A percentile compares a stretch with the other conserved stretches of the same genome.
phyloP scores from a whole-genome alignment of 805 yeast genomes.

The Yarrowia sp. region DNA sequence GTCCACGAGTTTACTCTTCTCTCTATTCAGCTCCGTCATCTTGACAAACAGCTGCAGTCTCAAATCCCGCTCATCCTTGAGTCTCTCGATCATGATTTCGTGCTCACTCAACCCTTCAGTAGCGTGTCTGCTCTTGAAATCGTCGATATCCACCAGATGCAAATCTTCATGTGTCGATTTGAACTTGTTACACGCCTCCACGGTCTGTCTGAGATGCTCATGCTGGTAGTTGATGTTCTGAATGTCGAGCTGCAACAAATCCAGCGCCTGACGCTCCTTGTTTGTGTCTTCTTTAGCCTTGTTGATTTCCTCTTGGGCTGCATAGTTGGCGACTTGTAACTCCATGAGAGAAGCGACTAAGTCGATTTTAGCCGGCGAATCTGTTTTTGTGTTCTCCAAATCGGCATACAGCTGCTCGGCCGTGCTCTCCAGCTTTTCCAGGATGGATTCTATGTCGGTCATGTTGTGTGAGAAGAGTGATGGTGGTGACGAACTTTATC shows the following conservation, averaged over 20 bases:
- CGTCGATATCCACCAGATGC: conserved; percentile 12
- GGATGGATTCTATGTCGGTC: not conserved
- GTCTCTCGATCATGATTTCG: conserved; percentile 32
- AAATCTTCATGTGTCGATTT: conserved; percentile 26
- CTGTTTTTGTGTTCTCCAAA: not conserved
- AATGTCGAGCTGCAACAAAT: conserved; percentile 31
- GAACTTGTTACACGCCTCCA: conserved; percentile 30
- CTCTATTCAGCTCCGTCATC: conserved; percentile 30
- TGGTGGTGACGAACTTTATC: no score
- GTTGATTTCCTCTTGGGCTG: conserved; percentile 30
- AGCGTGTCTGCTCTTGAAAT: conserved; percentile 27
- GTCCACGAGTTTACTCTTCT: conserved; percentile 26
- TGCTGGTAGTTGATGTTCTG: conserved; percentile 36
- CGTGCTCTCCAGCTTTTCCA: not conserved
- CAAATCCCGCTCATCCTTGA: conserved; percentile 34
- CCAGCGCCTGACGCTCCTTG: conserved; percentile 30
- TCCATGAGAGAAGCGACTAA: conserved; percentile 28
- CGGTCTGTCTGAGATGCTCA: conserved; percentile 32
- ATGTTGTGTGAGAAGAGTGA: not conserved
- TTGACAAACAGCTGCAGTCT: conserved; percentile 32
- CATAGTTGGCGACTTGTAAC: conserved; percentile 31
- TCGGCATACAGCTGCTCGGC: conserved; percentile 6
- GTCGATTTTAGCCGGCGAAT: conserved; percentile 1
- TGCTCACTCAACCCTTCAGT: conserved; percentile 21
- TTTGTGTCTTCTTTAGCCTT: conserved; percentile 31